Percentiles rank a stretch among this genome's conserved stretches.
Evolutionary conservation across 2,329 filamentous ascomycete species (phyloP).

Genomic region (Eutypa lata): DNA sequence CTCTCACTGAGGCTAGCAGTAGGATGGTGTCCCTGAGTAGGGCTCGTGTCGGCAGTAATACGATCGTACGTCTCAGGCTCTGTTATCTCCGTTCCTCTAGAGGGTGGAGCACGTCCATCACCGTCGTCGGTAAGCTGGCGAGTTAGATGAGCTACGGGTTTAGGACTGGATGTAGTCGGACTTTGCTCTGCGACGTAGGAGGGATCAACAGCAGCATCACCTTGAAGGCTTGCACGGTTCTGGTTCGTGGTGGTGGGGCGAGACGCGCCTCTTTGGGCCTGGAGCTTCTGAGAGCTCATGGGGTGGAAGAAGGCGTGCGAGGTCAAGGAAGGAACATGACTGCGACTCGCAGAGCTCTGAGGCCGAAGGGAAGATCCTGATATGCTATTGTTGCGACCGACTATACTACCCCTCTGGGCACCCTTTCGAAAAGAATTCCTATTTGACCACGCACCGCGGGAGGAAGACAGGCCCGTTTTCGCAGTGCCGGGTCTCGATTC

Average conservation of each 20-base stretch:
- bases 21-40: constrained; percentile 56
- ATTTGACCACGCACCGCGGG: constrained; percentile 49
- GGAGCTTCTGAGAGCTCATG: constrained; percentile 93
- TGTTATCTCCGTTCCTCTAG: constrained; percentile 77
- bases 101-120: constrained; percentile 61
- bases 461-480: constrained; percentile 47
- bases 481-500: constrained; percentile 56
- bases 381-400: constrained; percentile 33
- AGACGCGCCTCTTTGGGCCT: constrained; percentile 73
- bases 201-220: constrained; percentile 33
- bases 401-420: constrained; percentile 41
- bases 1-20: constrained; percentile 71
- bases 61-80: constrained; percentile 70
- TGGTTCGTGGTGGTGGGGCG: constrained; percentile 42
- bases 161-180: constrained; percentile 42
- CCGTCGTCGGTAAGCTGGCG: constrained; percentile 38
- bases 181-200: constrained; percentile 55
- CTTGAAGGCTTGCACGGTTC: constrained; percentile 28
- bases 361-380: constrained; percentile 50
- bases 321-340: constrained; percentile 85
- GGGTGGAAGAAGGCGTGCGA: constrained; percentile 92
- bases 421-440: constrained; percentile 53
- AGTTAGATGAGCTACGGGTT: constrained; percentile 27
- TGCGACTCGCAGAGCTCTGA: constrained; percentile 69
- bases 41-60: constrained; percentile 71